Evolutionary conservation across 768 basidiomycete species (phyloP), one percentile per base, ranked within the genome.

Genomic region (Tricholoma sp.): DNA sequence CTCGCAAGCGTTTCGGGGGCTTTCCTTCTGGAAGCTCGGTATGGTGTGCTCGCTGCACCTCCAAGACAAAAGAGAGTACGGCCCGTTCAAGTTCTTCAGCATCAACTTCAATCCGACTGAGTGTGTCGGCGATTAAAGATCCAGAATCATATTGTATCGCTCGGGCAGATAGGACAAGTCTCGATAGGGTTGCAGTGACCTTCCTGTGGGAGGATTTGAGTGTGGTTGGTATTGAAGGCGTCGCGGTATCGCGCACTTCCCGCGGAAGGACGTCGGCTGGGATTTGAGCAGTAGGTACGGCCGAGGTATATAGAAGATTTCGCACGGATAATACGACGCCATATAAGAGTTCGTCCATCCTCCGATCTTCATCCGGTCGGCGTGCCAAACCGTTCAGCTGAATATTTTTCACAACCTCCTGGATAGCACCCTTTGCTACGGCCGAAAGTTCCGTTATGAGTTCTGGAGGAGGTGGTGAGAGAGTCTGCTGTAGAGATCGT

Each of bases 91-190:
- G 77, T 61, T 91, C 89, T 51, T 84, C 80, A 1, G 88, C 88
- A 64, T 91, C 89, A 5, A 82, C 78, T 63, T 88, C 85, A 58
- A 91, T 88, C 37, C 89, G 83, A 60, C 76, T 80, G 1, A 84
- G 76, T 12, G 86, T 88, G 58, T 89, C 85, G 10, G 77, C 69
- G 4, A 83, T 69, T 20, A 82, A 76, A 1, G 81, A 79, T 13
- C 84, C 85, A 0, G 88, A 86, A 63, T 91, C 87, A 58, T 89
- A 91, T 63, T 89, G 84, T 72, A 91, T 86, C 0, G 94, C 93
- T 50, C 96, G 87, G n/a, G 91, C 86, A 7, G 89, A 91, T 2
- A 97, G 81, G 31, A 96, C 90, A 29, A 98, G 77, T 67, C 94
- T 88, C 17, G 91, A 94, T 8, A 96, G 75, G 0, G 92, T 93